Evolutionary conservation across 2,329 filamentous ascomycete species (phyloP), one percentile per base, ranked within the genome.

Genomic region (Penicillium nordicum): DNA sequence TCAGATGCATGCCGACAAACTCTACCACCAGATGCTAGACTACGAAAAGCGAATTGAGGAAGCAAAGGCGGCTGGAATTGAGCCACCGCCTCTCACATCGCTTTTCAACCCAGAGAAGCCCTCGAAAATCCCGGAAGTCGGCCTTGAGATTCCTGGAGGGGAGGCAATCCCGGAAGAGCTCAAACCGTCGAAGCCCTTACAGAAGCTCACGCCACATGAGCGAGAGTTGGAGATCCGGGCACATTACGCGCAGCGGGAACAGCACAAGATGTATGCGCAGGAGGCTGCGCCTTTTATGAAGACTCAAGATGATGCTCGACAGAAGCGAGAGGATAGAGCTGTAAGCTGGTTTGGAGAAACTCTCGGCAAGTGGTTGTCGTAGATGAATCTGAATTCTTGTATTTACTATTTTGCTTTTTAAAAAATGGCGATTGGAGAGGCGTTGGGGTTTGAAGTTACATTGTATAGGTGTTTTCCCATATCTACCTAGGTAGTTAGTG

Each of bases 1-100:
- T 59, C 94, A 97, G 75, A 90, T 97, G 87, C 92, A 97, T 73
- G 93, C 93, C 57, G 94, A 99, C 77, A 85, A 84, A 61, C 81
- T 99, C 40, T 99, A 92, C 74, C 89, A 93, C 68, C 85, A 88
- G 65, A 91, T 97, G 87, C 75, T 96, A 37, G 82, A 85, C 59
- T 91, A 96, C 71, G 93, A 99, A 74, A 80, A 79, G 21, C 83
- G 82, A 60, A 85, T 89, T n/a, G 84, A 88, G 61, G 82, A 85
- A 74, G 73, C 83, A 68, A 61, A 73, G 68, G 67, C 77, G 66
- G 67, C 75, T 38, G 74, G 75, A 25, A 50, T 63, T 38, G 75
- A 78, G 44, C 71, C 76, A 40, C 77, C 78, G 18, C 72, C 75
- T 29, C 69, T 78, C 25, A 72, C 69, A 9, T 78, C 76, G 5